Evolutionary conservation across 805 yeast species (phyloP).

Genomic region (Ogataea pignaliae): DNA sequence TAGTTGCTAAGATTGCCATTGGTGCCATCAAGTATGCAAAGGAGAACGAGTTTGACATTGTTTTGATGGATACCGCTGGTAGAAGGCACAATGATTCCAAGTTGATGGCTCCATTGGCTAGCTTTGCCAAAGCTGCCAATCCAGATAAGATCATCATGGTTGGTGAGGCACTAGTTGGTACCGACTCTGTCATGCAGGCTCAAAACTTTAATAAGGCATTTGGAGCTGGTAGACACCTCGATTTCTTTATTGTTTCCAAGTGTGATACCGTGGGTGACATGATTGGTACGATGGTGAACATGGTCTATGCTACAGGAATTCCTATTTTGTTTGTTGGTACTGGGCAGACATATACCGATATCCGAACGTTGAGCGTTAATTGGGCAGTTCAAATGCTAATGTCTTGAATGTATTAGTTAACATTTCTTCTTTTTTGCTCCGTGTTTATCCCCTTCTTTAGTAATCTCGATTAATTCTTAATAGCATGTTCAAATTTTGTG

Average conservation of each 20-base stretch:
- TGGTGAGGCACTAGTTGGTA: slow-evolving; percentile 96
- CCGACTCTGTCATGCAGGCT: slow-evolving; percentile 95
- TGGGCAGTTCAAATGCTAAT: slow-evolving; percentile 88
- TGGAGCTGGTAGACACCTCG: slow-evolving; percentile 75
- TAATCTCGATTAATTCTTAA: no score
- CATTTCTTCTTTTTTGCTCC: background rate
- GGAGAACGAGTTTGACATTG: slow-evolving; percentile 70
- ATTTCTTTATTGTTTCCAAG: slow-evolving; percentile 88
- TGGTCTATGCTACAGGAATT: slow-evolving; percentile 94
- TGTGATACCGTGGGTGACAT: slow-evolving; percentile 97
- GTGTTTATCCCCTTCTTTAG: no score
- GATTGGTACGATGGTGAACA: slow-evolving; percentile 94
- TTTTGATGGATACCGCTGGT: slow-evolving; percentile 95
- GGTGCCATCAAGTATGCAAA: slow-evolving; percentile 82
- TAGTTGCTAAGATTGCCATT: slow-evolving; percentile 88
- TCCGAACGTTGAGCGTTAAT: slow-evolving; percentile 82
- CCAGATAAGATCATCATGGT: slow-evolving; percentile 98
- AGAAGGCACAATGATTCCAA: slow-evolving; percentile 93
- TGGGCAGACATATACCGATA: slow-evolving; percentile 94
- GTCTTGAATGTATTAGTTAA: slow-evolving; percentile 35
- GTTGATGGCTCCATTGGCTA: slow-evolving; percentile 91
- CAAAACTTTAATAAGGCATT: slow-evolving; percentile 89
- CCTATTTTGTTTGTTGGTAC: slow-evolving; percentile 95
- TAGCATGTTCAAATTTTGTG: background rate
- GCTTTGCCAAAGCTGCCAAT: slow-evolving; percentile 90